phyloP scores from a whole-genome alignment of 106 monocot genomes.

The Phalaenopsis equestris region DNA sequence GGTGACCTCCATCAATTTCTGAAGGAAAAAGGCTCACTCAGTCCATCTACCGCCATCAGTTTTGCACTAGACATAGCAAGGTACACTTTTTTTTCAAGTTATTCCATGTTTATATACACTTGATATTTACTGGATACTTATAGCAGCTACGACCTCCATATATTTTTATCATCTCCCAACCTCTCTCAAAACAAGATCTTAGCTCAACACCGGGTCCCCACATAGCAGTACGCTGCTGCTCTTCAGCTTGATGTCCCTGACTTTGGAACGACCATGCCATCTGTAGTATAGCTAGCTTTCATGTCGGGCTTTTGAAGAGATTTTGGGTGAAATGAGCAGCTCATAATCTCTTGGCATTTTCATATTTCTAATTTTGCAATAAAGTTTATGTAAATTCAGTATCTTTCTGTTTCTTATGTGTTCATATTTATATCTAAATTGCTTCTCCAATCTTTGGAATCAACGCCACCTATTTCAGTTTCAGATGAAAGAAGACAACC shows the following conservation, averaged over 20 bases:
- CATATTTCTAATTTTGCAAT: not conserved
- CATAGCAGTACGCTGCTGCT: too few relatives aligned
- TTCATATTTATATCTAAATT: too few relatives aligned
- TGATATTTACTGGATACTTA: too few relatives aligned
- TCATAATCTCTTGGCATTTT: not conserved
- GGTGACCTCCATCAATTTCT: constrained; percentile 92
- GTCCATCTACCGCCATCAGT: constrained; percentile 66
- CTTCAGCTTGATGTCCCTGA: too few relatives aligned
- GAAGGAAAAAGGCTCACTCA: constrained; percentile 91
- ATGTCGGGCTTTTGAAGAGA: not conserved
- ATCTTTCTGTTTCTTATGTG: too few relatives aligned
- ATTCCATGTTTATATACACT: not conserved
- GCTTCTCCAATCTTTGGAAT: too few relatives aligned
- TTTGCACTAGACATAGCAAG: constrained; percentile 97
- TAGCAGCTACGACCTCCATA: too few relatives aligned
- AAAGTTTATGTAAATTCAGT: too few relatives aligned
- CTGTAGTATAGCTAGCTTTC: not conserved
- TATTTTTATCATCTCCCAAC: not conserved
- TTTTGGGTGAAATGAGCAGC: not conserved
- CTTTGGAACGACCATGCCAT: not conserved
- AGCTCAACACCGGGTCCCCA: not conserved
- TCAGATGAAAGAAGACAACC: not conserved
- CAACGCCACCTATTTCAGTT: not conserved
- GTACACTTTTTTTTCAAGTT: constrained; percentile 23
- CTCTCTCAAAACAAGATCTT: not conserved